Evolutionary conservation across 768 basidiomycete genomes (phyloP), one percentile per base, ranked within the genome.

Genomic region (Leccinum obscurum): DNA sequence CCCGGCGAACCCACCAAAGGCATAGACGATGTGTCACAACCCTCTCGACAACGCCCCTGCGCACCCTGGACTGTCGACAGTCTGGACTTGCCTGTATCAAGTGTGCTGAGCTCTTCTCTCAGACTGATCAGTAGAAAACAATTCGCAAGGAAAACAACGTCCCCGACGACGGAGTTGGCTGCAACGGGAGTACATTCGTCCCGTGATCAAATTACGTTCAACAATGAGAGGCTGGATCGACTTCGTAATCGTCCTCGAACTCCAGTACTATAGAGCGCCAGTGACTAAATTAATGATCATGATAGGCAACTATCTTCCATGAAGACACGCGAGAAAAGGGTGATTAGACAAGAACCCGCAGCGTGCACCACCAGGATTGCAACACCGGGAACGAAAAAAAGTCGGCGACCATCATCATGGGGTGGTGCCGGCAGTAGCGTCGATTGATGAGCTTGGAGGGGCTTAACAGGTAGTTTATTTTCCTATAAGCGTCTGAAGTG

Each of bases 211-310:
- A 83, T 74, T 20, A 85, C 78, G 48, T 53, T 85, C 80, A 1
- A 85, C 82, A 20, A 85, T 81, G 44, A 86, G 81, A 60, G 79
- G 80, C 70, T 81, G 83, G 69, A 85, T 83, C 1, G 79, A 80
- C 26, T 78, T 76, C 80, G 83, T 84, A 55, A 81, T 78, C 20
- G 77, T 71, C 48, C 72, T 72, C 8, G 82, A 80, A 26, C 78
- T 78, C 62, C 74, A 84, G 62, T 83, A 24, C 24, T 24, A 62
- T 83, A 83, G 69, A 82, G 77, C 3, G 76, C 76, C 15, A 26
- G 24, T 24, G 24, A 77, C 67, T 1, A 77, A 79, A 41, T 35
- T 35, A 35, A 78, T 55, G 37, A 72, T 61, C 50, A 77, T 80
- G 56, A 79, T 77, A 6, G 78, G 68, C 28, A 80, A 54, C 77